These are phyloP conservation scores for Chamaecrista fasciculata DNA, from an alignment of 306 rosid species.

Conservation along the genomic window DNA sequence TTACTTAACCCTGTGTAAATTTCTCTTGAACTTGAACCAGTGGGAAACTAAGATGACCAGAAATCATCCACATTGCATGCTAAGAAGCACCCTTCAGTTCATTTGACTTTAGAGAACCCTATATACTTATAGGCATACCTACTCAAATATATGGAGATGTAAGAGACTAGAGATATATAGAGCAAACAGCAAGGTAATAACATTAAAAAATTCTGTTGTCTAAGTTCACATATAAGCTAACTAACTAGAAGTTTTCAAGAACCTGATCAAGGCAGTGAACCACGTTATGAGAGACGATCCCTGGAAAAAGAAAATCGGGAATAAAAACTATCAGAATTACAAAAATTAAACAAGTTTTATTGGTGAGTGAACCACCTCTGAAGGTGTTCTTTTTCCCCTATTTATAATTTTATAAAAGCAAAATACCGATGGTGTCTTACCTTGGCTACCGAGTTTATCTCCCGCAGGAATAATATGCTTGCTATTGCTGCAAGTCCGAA, in stretches of 20 bases:
- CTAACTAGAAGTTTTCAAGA: slow-evolving; percentile 22
- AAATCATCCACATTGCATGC: neutral
- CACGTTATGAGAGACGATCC: slow-evolving; percentile 43
- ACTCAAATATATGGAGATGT: neutral
- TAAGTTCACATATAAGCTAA: slow-evolving; percentile 13
- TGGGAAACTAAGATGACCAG: neutral
- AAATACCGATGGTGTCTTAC: slow-evolving; percentile 41
- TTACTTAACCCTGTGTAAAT: too few species aligned
- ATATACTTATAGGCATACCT: neutral
- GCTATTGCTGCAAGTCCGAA: slow-evolving; percentile 66
- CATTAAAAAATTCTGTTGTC: slow-evolving; percentile 18
- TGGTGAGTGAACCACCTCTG: neutral
- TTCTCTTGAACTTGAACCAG: too few species aligned
- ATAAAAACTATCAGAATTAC: slow-evolving; percentile 27
- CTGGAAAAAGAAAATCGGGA: slow-evolving; percentile 50
- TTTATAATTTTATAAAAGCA: neutral
- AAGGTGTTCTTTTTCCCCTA: neutral
- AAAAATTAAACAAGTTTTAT: slow-evolving; percentile 20
- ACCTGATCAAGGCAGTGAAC: slow-evolving; percentile 78
- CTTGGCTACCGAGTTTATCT: slow-evolving; percentile 47
- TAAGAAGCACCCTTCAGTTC: neutral
- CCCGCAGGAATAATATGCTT: slow-evolving; percentile 61
- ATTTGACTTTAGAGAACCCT: neutral
- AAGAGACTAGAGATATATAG: slow-evolving; percentile 5
- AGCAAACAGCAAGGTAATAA: neutral